Evolutionary conservation across 225 moss, liverwort and hornwort species (phyloP), one percentile per base, ranked within the genome.

Genomic region (Marchantia polymorpha): DNA sequence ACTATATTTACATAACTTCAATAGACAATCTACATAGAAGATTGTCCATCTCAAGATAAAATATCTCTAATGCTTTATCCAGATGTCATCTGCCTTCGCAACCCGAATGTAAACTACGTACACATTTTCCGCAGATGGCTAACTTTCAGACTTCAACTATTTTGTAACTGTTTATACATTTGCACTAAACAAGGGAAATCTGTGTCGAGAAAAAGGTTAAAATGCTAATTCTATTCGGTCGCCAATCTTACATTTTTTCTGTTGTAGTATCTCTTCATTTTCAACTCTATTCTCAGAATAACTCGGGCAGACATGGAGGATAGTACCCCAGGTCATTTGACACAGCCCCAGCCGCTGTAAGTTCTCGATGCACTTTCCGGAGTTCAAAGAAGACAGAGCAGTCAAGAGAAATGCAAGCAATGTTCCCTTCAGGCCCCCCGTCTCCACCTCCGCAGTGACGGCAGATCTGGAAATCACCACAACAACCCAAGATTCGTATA

Each of bases 391-490:
- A 99, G 10, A 95, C 90, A 0, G 95, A 87, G 76, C 99, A 99
- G 64, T 95, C 95, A 12, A 99, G 81, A 7, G 99, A 95, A 11
- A 93, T 80, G 26, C 99, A 99, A 46, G 88, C 90, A 55, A 93
- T 79, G 51, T 83, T 89, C 7, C 87, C 91, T 76, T 86, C 87
- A 11, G 85, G 86, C 66, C 84, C 86, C 69, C 89, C 90, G 83
- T 92, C 89, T n/a, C 87, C 89, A 50, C 95, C 99, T 74, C 89
- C 95, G 87, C 99, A 99, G 88, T 92, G 99, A 72, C 93, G 88
- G 77, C 99, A 99, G 27, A 99, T 86, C 95, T 99, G 90, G 66
- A 77, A 48, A n/a, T 51, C 19, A 64, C 47, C 19, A 64, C 47
- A 72, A 56, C 3, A 54, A 69, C 8, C 10, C 46, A 30, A 69